Conservation (phyloP, 108 stramenopile species). For the Skeletonema grethae region DNA sequence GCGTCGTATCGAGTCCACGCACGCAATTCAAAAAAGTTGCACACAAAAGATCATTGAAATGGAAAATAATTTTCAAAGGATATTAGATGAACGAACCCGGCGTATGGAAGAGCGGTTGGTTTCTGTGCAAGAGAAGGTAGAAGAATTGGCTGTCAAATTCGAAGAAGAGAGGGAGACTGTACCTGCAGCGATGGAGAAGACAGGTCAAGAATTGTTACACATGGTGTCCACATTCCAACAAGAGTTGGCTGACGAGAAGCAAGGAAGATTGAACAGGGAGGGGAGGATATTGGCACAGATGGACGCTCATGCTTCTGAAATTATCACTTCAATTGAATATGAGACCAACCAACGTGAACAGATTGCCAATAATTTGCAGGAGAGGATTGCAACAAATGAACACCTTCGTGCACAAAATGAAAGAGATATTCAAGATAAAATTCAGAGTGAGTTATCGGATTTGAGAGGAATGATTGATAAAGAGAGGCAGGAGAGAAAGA, state of each 20-base stretch:
- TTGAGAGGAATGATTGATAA: conserved; percentile 66
- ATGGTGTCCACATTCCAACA: conserved; percentile 56
- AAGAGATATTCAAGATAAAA: conserved; percentile 61
- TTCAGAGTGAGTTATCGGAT: conserved; percentile 73
- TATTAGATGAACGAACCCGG: conserved; percentile 59
- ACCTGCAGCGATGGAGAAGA: conserved; percentile 48
- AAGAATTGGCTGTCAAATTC: conserved; percentile 62
- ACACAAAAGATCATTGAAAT: conserved; percentile 65
- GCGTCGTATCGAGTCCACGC: conserved; percentile 79
- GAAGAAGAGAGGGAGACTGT: conserved; percentile 59
- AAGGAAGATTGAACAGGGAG: conserved; percentile 80
- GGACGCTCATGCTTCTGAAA: conserved; percentile 78
- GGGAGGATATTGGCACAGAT: conserved; percentile 89
- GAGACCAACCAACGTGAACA: conserved; percentile 79
- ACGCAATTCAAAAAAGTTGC: conserved; percentile 60
- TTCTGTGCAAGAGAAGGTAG: conserved; percentile 56
- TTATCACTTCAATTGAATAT: conserved; percentile 60
- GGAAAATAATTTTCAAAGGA: conserved; percentile 59
- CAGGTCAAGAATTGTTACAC: conserved; percentile 58
- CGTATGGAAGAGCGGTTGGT: conserved; percentile 54
- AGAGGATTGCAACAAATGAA: conserved; percentile 69
- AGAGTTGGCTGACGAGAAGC: conserved; percentile 84
- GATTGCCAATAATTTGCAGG: conserved; percentile 61
- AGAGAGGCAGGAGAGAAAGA: conserved; percentile 79
- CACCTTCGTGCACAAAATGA: conserved; percentile 62